Evolutionary conservation across 106 monocot genomes (phyloP), one percentile per base, ranked within the genome.

Genomic region (Dioscorea zingiberensis): DNA sequence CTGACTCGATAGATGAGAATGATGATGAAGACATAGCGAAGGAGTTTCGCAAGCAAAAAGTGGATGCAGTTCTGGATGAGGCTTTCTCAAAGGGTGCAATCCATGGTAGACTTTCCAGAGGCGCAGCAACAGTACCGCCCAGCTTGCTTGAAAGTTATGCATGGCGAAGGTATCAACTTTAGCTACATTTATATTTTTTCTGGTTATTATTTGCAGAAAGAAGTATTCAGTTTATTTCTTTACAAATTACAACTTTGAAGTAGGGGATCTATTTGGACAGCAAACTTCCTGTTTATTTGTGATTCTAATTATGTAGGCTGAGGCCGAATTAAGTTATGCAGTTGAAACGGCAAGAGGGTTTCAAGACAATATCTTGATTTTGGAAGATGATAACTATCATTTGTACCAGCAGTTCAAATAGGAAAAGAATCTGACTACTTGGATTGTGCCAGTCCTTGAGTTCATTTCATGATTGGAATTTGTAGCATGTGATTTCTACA

Each of bases 121-220:
- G 91, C 84, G 24, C 73, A 87, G 62, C 66, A 78, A 32, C 90
- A 91, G 62, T 91, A 91, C 27, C 64, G 83, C 1, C 83, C n/a
- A n/a, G 90, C 0, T 68, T 91, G 83, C 74, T 91, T 38, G 83
- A 81, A 70, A 70, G 78, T 70, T 91, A 75, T 59, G 64, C 17
- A 23, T 70, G 53, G 83, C 83, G 17, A 91, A 78, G 86, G 90
- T 91, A 75, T 44, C 5, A 64, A 77, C 21, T 70, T 16, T 21
- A 47, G 23, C 9, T 5, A 22, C 11, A 18, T 7, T 58, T 1
- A n/a, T 13, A 16, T 14, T 1, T 25, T 18, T 16, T 44, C 13
- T 0, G 11, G 9, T 16, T 0, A 54, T 53, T 63, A 16, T 12
- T 30, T 54, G 13, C 7, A 25, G 26, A n/a, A n/a, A n/a, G n/a